Evolutionary conservation across 768 basidiomycete species (phyloP).

Genomic region (Saitozyma sp.): DNA sequence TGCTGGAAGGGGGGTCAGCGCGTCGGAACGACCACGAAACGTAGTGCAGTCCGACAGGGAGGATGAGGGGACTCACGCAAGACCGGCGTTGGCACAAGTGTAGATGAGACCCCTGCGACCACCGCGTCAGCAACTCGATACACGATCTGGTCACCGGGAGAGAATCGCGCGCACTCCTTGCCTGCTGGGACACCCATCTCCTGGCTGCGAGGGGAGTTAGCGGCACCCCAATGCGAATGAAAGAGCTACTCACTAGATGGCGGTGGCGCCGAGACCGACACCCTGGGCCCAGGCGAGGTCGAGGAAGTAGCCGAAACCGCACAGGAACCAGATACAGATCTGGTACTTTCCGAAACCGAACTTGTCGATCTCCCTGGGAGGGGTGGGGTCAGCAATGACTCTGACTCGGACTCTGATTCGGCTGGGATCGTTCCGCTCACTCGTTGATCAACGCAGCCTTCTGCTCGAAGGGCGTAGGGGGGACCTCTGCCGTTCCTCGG

Average conservation of each 20-base stretch:
- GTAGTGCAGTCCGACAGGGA: not conserved
- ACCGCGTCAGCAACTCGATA: not conserved
- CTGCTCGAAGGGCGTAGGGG: slow-evolving; percentile 39
- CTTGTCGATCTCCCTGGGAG: slow-evolving; percentile 36
- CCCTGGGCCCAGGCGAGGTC: slow-evolving; percentile 52
- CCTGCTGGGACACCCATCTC: slow-evolving; percentile 19
- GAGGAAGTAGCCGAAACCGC: slow-evolving; percentile 52
- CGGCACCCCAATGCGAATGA: slow-evolving; percentile 4
- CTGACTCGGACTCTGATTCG: not conserved
- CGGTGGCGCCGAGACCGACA: slow-evolving; percentile 45
- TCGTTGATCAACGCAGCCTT: slow-evolving; percentile 46
- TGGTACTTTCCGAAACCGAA: slow-evolving; percentile 50
- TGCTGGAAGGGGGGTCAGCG: not conserved
- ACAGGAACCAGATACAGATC: slow-evolving; percentile 50
- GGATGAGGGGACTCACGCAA: slow-evolving; percentile 15
- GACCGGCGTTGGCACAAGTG: slow-evolving; percentile 50
- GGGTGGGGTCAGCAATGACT: slow-evolving; percentile 7
- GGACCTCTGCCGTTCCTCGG: slow-evolving; percentile 18
- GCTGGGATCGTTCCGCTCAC: slow-evolving; percentile 16
- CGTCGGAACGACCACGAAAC: too few relatives aligned
- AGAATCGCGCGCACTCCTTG: slow-evolving; percentile 1
- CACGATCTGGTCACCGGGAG: not conserved
- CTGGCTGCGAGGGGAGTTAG: slow-evolving; percentile 22
- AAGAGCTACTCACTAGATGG: slow-evolving; percentile 41
- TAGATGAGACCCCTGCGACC: slow-evolving; percentile 39